Evolutionary conservation across 371 early-diverging fungal species (phyloP).

Genomic region (Lichtheimia corymbifera): DNA sequence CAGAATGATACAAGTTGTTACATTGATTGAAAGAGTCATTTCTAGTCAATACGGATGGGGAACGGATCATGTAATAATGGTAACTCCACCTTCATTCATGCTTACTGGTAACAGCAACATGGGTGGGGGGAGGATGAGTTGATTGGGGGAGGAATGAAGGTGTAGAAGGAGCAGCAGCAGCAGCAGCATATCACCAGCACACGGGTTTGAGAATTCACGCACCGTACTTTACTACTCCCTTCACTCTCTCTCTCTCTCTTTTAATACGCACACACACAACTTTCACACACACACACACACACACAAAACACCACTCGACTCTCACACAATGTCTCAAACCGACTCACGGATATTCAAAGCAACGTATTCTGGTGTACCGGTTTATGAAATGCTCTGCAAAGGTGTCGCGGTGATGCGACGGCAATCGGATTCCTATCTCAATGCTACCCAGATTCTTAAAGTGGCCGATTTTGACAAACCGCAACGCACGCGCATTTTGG

Average conservation of each 20-base stretch:
- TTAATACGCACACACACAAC: no score
- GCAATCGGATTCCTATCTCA: conserved; percentile 80
- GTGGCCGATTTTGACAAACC: conserved; percentile 92
- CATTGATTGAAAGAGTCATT: no score
- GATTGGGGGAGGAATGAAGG: background rate
- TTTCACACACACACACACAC: no score
- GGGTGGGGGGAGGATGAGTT: conserved; percentile 1
- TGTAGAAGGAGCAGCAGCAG: background rate
- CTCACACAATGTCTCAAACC: conserved; percentile 9
- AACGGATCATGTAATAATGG: no score
- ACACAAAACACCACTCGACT: background rate
- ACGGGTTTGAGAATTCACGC: background rate
- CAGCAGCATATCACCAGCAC: background rate
- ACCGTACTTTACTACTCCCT: no score
- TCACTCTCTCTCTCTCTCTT: no score
- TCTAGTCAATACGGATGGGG: no score
- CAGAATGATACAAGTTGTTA: no score
- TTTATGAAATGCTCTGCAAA: conserved; percentile 85
- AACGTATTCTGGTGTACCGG: conserved; percentile 89
- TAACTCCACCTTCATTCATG: no score
- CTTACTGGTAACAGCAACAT: no score
- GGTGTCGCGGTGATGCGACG: conserved; percentile 90
- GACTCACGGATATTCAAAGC: conserved; percentile 53
- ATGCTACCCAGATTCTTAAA: conserved; percentile 94
- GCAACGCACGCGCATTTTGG: conserved; percentile 85